Conservation (phyloP, 2,329 filamentous ascomycete species). For the Diaporthe citrichinensis region DNA sequence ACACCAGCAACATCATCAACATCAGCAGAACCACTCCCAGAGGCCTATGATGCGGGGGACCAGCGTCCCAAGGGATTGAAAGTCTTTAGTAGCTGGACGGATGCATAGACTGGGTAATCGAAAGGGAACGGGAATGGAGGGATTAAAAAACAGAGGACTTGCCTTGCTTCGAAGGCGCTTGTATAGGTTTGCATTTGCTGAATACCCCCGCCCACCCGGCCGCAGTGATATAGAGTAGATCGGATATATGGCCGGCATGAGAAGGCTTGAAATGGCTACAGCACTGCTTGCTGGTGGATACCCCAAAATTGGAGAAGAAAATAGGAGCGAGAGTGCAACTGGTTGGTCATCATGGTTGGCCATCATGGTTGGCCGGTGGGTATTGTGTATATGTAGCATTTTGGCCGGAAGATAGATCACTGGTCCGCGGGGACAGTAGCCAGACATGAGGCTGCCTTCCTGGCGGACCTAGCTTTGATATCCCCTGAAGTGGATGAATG, state of each 20-base stretch:
- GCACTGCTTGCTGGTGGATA: not conserved
- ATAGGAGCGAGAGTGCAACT: not conserved
- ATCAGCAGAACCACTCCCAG: slow-evolving; percentile 25
- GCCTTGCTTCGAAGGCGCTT: not conserved
- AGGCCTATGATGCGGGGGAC: not conserved
- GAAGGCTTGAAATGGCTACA: not conserved
- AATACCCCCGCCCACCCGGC: slow-evolving; percentile 14
- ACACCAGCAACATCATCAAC: slow-evolving; percentile 7
- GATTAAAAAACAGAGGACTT: not conserved
- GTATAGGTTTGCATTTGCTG: slow-evolving; percentile 8
- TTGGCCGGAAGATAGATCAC: not conserved
- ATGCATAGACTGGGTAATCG: not conserved
- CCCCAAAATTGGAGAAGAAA: not conserved
- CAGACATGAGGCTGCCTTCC: not conserved
- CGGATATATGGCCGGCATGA: not conserved
- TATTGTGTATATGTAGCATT: not conserved
- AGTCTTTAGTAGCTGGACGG: not conserved
- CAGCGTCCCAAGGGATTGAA: slow-evolving; percentile 18
- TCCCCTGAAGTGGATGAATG: not conserved
- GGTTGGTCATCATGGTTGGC: not conserved
- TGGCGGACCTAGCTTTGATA: not conserved
- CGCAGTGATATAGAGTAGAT: slow-evolving; percentile 9
- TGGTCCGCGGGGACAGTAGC: not conserved
- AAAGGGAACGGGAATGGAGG: not conserved
- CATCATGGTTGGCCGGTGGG: not conserved